Evolutionary conservation across 1,139 yeast species (phyloP).

Genomic region (Wickerhamomyces sp.): DNA sequence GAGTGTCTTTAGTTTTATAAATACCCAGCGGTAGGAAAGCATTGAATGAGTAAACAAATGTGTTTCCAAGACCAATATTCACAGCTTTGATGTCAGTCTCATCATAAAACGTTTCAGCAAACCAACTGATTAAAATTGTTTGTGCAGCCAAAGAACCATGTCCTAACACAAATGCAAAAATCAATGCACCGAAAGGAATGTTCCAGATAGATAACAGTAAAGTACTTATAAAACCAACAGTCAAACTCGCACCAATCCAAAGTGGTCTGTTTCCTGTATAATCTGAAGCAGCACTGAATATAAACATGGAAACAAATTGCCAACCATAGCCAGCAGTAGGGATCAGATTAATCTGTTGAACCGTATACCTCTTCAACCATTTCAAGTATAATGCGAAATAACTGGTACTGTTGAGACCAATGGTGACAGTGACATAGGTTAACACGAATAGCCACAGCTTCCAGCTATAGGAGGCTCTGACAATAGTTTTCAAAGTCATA

Average conservation of each 20-base stretch:
- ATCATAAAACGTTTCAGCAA: conserved; percentile 5
- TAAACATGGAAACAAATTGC: conserved; percentile 4
- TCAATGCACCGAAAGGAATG: conserved; percentile 2
- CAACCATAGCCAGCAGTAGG: conserved; percentile 21
- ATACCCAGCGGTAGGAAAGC: conserved; percentile 5
- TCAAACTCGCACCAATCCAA: not conserved
- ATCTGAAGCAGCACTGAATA: conserved; percentile 5
- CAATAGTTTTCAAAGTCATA: conserved; percentile 1
- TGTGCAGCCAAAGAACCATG: conserved; percentile 2
- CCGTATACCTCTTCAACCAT: conserved; percentile 16
- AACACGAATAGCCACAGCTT: conserved; percentile 6
- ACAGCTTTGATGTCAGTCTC: conserved; percentile 6
- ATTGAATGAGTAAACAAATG: conserved; percentile 7
- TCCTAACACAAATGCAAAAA: conserved; percentile 4
- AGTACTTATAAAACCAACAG: conserved; percentile 3
- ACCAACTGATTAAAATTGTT: conserved; percentile 5
- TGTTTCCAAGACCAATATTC: conserved; percentile 6
- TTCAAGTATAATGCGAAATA: conserved; percentile 21
- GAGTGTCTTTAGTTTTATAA: conserved; percentile 2
- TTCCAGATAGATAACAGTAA: conserved; percentile 5
- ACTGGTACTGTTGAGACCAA: not conserved
- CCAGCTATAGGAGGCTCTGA: not conserved
- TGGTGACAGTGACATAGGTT: not conserved
- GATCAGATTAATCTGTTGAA: conserved; percentile 22
- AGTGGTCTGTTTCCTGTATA: conserved; percentile 4